phyloP scores from a whole-genome alignment of 345 rosid genomes.

The Eucalyptus erythrocorys region DNA sequence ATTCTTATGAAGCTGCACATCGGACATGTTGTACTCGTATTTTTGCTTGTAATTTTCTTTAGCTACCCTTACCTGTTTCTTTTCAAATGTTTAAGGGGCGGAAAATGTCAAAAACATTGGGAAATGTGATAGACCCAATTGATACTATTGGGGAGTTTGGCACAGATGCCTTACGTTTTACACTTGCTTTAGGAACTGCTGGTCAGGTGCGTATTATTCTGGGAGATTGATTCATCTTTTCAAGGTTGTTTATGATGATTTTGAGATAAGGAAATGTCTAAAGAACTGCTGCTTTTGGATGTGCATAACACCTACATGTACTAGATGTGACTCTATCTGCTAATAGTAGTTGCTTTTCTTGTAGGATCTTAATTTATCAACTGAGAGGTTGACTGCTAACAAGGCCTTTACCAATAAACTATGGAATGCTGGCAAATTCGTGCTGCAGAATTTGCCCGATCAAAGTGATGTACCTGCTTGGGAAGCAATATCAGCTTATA shows the following conservation, averaged over 20 bases:
- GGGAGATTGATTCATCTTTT: background rate
- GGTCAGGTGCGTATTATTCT: constrained; percentile 64
- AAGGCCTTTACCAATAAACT: constrained; percentile 94
- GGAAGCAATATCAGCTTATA: constrained; percentile 47
- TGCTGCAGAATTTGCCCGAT: constrained; percentile 76
- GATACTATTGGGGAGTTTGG: constrained; percentile 93
- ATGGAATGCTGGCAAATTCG: constrained; percentile 99
- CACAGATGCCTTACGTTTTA: constrained; percentile 87
- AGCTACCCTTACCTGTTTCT: background rate
- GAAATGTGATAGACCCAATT: constrained; percentile 89
- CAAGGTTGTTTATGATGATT: background rate
- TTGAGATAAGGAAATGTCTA: background rate
- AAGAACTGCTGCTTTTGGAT: background rate
- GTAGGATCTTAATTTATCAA: constrained; percentile 89
- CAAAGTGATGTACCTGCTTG: constrained; percentile 56
- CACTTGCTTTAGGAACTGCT: constrained; percentile 92
- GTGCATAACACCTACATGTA: background rate
- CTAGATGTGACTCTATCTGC: background rate
- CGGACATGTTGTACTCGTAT: background rate
- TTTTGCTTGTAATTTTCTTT: background rate
- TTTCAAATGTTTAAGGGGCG: constrained; percentile 53
- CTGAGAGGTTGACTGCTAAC: constrained; percentile 89
- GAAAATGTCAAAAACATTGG: constrained; percentile 92
- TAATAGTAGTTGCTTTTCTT: constrained; percentile 1
- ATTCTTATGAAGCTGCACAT: background rate